Percentiles rank a stretch among this genome's conserved stretches.
phyloP scores from a whole-genome alignment of 2,329 filamentous ascomycete genomes.

The Exophiala calicioides region DNA sequence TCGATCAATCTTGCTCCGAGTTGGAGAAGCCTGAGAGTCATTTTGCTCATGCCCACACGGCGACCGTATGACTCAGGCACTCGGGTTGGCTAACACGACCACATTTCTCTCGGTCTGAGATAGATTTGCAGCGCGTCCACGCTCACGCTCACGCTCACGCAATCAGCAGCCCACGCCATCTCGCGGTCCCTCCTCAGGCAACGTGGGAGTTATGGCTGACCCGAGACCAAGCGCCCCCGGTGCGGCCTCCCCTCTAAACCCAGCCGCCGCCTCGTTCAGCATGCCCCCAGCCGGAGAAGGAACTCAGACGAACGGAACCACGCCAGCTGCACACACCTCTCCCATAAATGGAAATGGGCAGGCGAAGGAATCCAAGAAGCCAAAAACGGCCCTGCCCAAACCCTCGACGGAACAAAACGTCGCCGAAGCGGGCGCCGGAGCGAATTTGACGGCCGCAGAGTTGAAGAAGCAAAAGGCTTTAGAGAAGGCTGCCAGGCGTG shows the following conservation, averaged over 20 bases:
- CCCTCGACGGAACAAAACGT: slow-evolving; percentile 27
- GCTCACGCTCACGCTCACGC: too few species aligned
- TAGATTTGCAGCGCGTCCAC: too few species aligned
- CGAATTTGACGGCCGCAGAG: slow-evolving; percentile 60
- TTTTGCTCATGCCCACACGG: too few species aligned
- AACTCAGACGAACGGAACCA: slow-evolving; percentile 8
- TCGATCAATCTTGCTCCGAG: too few species aligned
- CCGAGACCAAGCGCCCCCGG: slow-evolving; percentile 9
- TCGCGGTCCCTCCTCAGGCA: background rate
- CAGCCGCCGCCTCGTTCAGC: slow-evolving; percentile 25
- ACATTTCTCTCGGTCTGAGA: too few species aligned
- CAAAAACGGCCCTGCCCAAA: slow-evolving; percentile 15
- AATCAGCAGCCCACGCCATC: background rate
- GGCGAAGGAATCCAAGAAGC: slow-evolving; percentile 13
- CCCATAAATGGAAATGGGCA: slow-evolving; percentile 10
- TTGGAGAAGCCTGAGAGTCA: background rate
- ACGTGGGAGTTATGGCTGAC: slow-evolving; percentile 12
- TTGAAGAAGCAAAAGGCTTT: slow-evolving; percentile 87
- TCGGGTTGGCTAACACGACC: too few species aligned
- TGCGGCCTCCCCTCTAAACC: slow-evolving; percentile 19
- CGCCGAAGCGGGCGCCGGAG: slow-evolving; percentile 34
- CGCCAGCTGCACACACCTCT: slow-evolving; percentile 5
- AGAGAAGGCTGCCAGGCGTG: slow-evolving; percentile 83
- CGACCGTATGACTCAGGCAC: too few species aligned
- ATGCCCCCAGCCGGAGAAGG: slow-evolving; percentile 18